These are phyloP conservation scores for Cynara cardunculus DNA, from an alignment of 129 eudicot genomes.

Conservation along the genomic window DNA sequence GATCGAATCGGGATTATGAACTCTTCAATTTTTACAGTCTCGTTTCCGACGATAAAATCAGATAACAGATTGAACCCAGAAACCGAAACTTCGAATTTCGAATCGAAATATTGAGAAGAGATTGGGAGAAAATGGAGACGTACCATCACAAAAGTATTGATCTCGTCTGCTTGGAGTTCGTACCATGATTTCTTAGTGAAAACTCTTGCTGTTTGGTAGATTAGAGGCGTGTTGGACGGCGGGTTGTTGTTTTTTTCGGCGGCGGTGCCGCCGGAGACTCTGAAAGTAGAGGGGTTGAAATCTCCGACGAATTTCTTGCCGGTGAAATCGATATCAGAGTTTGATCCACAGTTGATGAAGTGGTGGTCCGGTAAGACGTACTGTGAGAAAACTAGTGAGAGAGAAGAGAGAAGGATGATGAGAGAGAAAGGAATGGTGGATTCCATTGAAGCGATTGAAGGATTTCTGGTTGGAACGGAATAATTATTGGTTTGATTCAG, in stretches of 20 bases:
- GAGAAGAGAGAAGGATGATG: slow-evolving; percentile 13
- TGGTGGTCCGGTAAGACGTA: slow-evolving; percentile 31
- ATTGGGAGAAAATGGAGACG: slow-evolving; percentile 61
- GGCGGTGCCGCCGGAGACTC: slow-evolving; percentile 20
- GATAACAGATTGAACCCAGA: slow-evolving; percentile 34
- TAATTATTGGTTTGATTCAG: slow-evolving; percentile 13
- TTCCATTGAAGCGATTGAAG: slow-evolving; percentile 15
- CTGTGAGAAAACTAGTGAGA: slow-evolving; percentile 8
- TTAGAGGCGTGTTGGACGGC: neutral
- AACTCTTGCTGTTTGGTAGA: slow-evolving; percentile 50
- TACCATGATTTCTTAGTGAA: slow-evolving; percentile 37
- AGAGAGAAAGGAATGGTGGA: slow-evolving; percentile 4
- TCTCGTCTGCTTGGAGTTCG: slow-evolving; percentile 19
- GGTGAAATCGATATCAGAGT: slow-evolving; percentile 7
- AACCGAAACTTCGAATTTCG: slow-evolving; percentile 43
- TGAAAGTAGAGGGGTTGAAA: slow-evolving; percentile 16
- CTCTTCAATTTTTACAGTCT: slow-evolving; percentile 23
- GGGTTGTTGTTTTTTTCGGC: neutral
- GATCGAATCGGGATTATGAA: slow-evolving; percentile 30
- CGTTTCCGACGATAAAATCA: slow-evolving; percentile 22
- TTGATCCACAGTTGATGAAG: slow-evolving; percentile 85
- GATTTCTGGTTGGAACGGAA: neutral
- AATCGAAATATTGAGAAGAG: slow-evolving; percentile 19
- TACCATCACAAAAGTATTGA: slow-evolving; percentile 51
- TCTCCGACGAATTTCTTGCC: slow-evolving; percentile 41